These are phyloP conservation scores for Polyporus tsugae DNA, from an alignment of 1,284 basidiomycete species.

Conservation along the genomic window DNA sequence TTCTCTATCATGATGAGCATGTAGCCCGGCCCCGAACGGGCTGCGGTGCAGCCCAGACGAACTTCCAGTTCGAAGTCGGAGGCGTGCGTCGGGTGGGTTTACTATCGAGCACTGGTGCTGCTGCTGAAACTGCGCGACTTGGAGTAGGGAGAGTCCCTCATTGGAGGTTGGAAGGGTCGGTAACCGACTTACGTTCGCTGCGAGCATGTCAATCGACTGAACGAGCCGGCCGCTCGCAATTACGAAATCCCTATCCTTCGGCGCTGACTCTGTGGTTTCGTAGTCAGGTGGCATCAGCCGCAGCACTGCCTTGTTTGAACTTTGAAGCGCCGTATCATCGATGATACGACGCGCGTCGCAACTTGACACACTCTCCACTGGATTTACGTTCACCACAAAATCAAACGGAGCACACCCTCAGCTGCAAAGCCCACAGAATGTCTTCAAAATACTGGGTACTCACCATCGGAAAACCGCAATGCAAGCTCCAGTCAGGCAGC, in stretches of 20 bases:
- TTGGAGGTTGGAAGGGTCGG: not conserved
- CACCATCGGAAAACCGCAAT: not conserved
- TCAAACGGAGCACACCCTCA: not conserved
- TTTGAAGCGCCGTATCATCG: not conserved
- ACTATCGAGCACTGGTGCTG: not conserved
- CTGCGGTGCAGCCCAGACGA: not conserved
- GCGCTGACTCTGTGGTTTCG: not conserved
- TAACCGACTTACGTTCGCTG: not conserved
- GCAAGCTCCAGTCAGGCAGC: not conserved
- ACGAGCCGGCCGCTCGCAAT: not conserved
- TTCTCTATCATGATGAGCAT: slow-evolving; percentile 2
- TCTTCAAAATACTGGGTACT: not conserved
- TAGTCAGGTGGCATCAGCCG: slow-evolving; percentile 4
- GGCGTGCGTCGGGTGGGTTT: not conserved
- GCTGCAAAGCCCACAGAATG: not conserved
- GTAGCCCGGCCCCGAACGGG: not conserved
- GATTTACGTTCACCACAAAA: not conserved
- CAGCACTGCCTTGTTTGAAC: not conserved
- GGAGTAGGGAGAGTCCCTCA: not conserved
- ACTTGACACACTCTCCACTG: not conserved
- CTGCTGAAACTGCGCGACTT: not conserved
- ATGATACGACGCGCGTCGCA: not conserved
- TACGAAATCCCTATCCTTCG: not conserved
- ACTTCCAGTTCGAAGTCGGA: not conserved
- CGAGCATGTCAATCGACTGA: not conserved